phyloP scores from a whole-genome alignment of 768 basidiomycete species.

The Mrakia frigida region DNA sequence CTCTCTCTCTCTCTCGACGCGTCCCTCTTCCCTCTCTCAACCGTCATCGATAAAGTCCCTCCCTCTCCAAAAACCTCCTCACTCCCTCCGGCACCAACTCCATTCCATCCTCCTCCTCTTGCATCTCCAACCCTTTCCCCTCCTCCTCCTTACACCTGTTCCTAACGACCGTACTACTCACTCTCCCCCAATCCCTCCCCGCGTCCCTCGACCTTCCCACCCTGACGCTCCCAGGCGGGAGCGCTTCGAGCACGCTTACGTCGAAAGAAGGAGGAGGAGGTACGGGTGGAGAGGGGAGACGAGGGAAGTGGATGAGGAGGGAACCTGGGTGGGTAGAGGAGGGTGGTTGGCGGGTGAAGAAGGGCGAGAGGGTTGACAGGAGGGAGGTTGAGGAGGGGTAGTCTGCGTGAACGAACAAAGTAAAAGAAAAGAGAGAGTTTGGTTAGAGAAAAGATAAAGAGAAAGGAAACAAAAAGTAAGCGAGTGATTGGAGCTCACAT shows the following conservation, averaged over 20 bases:
- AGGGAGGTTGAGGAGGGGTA: slow-evolving; percentile 10
- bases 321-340: background rate
- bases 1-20: background rate
- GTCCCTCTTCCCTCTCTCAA: background rate
- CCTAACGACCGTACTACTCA: slow-evolving; percentile 15
- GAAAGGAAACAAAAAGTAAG: background rate
- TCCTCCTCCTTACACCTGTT: background rate
- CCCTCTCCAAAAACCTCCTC: background rate
- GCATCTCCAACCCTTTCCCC: background rate
- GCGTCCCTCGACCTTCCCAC: background rate
- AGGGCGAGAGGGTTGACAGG: background rate
- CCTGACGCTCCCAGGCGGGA: slow-evolving; percentile 2
- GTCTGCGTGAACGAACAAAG: background rate
- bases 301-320: slow-evolving; percentile 26
- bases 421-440: background rate
- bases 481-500: slow-evolving; percentile 2
- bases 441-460: background rate
- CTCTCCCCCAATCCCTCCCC: slow-evolving; percentile 5
- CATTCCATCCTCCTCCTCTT: background rate
- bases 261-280: slow-evolving; percentile 5
- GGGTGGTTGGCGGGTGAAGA: slow-evolving; percentile 5
- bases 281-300: slow-evolving; percentile 1
- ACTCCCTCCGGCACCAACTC: background rate
- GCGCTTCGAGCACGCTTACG: background rate
- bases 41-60: slow-evolving; percentile 1